Conservation (phyloP, 805 yeast genomes). For the Limtongozyma cylindracea region DNA sequence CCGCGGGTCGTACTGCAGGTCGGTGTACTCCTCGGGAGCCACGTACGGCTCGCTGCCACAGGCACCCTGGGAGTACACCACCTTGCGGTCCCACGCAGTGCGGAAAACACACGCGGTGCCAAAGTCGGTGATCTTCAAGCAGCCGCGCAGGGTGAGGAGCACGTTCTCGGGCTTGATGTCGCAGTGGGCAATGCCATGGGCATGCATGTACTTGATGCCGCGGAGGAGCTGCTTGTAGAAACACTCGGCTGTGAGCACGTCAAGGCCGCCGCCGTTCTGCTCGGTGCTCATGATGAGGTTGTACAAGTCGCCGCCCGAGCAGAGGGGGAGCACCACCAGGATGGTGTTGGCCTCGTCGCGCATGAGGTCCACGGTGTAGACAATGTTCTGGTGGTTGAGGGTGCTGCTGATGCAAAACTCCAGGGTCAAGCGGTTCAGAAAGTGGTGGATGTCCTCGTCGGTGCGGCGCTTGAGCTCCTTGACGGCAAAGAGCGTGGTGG, state of each 20-base stretch:
- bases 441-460: conserved; percentile 36
- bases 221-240: conserved; percentile 21
- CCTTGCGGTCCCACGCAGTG: conserved; percentile 59
- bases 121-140: conserved; percentile 35
- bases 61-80: conserved; percentile 39
- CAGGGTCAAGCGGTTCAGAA: conserved; percentile 47
- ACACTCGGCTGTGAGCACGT: conserved; percentile 12
- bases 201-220: conserved; percentile 29
- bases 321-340: conserved; percentile 69
- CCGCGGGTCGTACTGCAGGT: conserved; percentile 60
- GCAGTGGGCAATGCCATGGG: conserved; percentile 34
- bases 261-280: conserved; percentile 9
- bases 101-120: conserved; percentile 81
- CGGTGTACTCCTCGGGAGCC: conserved; percentile 59
- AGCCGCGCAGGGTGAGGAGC: conserved; percentile 24
- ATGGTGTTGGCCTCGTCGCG: conserved; percentile 67
- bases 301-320: conserved; percentile 63
- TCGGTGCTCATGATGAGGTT: conserved; percentile 52
- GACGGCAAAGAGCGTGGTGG: conserved; percentile 49
- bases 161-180: conserved; percentile 59
- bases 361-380: conserved; percentile 48
- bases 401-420: conserved; percentile 70
- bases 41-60: conserved; percentile 82
- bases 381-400: conserved; percentile 53
- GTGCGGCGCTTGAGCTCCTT: conserved; percentile 52